A percentile compares a stretch with the other conserved stretches of the same genome.
phyloP scores from a whole-genome alignment of 257 asterid genomes.

The Solanum sejunctum region DNA sequence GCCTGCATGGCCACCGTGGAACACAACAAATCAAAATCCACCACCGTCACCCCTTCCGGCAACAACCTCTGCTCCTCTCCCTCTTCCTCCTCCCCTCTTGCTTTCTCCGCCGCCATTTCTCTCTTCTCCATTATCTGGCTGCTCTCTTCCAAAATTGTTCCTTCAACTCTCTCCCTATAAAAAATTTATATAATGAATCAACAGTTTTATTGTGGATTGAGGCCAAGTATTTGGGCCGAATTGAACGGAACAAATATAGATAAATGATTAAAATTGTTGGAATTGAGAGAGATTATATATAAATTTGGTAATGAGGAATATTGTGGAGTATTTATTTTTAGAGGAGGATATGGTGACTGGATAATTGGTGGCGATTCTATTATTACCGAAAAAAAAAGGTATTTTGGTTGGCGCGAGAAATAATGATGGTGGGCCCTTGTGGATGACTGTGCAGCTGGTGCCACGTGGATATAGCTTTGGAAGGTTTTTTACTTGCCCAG shows the following conservation, averaged over 20 bases:
- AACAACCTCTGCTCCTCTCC: constrained; percentile 41
- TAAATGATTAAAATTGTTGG: not conserved
- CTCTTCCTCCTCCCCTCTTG: not conserved
- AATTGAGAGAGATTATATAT: not conserved
- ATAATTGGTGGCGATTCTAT: not conserved
- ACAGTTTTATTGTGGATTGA: not conserved
- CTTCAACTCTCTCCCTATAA: not conserved
- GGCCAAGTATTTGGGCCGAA: not conserved
- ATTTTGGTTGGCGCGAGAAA: constrained; percentile 40
- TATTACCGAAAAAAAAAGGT: constrained; percentile 1
- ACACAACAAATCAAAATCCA: constrained; percentile 89
- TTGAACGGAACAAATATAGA: not conserved
- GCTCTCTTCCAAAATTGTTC: constrained; percentile 5
- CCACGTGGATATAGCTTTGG: constrained; percentile 11
- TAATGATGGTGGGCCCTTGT: constrained; percentile 3
- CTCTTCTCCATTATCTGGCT: constrained; percentile 10
- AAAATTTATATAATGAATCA: too few species aligned
- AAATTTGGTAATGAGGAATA: not conserved
- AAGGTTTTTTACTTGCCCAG: not conserved
- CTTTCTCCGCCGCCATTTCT: constrained; percentile 10
- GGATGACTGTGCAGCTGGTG: constrained; percentile 4
- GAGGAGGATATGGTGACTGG: not conserved
- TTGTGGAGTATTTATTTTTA: not conserved
- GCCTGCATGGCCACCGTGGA: constrained; percentile 82
- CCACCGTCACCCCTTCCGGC: constrained; percentile 40